Evolutionary conservation across 2,329 filamentous ascomycete genomes (phyloP).

Genomic region (Pseudopithomyces chartarum): DNA sequence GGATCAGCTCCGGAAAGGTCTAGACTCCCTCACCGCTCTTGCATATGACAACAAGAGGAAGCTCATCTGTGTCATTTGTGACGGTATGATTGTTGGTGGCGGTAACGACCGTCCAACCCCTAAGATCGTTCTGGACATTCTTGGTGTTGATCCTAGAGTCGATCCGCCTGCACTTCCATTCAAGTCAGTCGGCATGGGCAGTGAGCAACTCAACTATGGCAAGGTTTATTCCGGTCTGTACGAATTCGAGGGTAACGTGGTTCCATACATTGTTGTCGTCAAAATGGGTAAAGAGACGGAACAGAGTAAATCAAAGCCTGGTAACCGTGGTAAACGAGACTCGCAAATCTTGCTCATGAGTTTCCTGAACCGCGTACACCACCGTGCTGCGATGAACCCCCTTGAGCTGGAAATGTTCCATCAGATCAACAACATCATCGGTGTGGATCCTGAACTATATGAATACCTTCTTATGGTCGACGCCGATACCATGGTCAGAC

Average conservation of each 20-base stretch:
- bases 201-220: constrained; percentile 94
- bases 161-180: constrained; percentile 94
- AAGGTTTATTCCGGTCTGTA: constrained; percentile 99
- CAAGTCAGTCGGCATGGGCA: constrained; percentile 87
- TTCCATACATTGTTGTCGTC: constrained; percentile 93
- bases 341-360: constrained; percentile 95
- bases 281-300: constrained; percentile 98
- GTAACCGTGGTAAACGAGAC: constrained; percentile 98
- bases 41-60: constrained; percentile 99
- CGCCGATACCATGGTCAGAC: constrained; percentile 90
- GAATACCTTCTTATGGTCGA: constrained; percentile 98
- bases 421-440: constrained; percentile 98
- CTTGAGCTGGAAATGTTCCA: constrained; percentile 98
- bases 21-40: constrained; percentile 91
- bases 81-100: constrained; percentile 94
- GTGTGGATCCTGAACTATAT: constrained; percentile 95
- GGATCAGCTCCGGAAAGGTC: constrained; percentile 87
- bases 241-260: constrained; percentile 95
- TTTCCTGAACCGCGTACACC: constrained; percentile 97
- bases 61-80: constrained; percentile 93
- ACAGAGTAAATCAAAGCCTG: constrained; percentile 86
- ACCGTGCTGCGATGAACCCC: constrained; percentile 91
- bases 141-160: constrained; percentile 95
- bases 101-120: constrained; percentile 97
- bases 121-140: constrained; percentile 95